phyloP scores from a whole-genome alignment of 495 filamentous ascomycete species.

The Penicillium odoratum region DNA sequence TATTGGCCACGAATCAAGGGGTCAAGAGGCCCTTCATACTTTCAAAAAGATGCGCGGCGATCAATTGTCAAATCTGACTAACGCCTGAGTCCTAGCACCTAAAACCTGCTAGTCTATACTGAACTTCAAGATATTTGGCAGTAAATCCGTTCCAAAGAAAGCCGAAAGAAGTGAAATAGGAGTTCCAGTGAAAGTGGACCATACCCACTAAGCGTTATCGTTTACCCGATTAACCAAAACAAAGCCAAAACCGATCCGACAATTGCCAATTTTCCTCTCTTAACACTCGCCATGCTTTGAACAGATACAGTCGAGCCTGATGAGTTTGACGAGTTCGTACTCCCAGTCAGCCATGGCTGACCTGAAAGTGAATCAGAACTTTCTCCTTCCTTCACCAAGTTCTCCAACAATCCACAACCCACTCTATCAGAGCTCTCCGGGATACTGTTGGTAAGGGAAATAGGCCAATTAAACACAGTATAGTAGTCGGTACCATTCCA shows the following conservation, averaged over 20 bases:
- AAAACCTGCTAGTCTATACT: neutral
- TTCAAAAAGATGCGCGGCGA: conserved; percentile 14
- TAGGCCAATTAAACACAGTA: conserved; percentile 67
- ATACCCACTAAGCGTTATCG: conserved; percentile 1
- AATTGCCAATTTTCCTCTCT: conserved; percentile 4
- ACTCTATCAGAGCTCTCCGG: conserved; percentile 17
- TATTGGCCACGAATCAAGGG: conserved; percentile 13
- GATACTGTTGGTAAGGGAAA: conserved; percentile 66
- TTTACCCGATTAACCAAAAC: conserved; percentile 3
- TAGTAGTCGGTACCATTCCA: conserved; percentile 62
- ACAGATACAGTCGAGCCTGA: neutral
- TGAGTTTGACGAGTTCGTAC: conserved; percentile 13
- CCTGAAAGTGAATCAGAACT: conserved; percentile 22
- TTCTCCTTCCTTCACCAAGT: conserved; percentile 16
- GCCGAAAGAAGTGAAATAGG: neutral
- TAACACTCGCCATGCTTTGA: neutral
- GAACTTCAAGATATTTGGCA: neutral
- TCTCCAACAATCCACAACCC: conserved; percentile 21
- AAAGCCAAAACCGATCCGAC: conserved; percentile 4
- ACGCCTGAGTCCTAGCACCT: no score
- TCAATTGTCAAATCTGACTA: conserved; percentile 1
- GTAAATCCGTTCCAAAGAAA: no score
- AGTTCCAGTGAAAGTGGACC: neutral
- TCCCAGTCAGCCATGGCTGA: conserved; percentile 22
- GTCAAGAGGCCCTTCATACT: conserved; percentile 20